Base-by-base conservation (phyloP, 2,329 filamentous ascomycete genomes). In the Cercospora sojina region DNA sequence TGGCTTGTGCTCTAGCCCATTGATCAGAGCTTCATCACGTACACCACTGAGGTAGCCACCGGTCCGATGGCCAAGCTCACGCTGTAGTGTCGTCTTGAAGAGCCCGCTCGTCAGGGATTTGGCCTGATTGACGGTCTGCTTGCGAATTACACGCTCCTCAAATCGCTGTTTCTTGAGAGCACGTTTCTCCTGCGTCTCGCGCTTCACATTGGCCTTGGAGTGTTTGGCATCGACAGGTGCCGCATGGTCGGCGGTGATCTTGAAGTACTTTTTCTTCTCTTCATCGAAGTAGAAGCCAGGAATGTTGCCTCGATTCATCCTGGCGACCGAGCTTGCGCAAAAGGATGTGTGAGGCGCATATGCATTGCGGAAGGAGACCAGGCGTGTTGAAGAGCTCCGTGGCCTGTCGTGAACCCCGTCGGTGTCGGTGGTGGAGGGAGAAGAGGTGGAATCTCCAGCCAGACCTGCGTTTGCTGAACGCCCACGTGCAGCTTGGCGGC, bases 201-300 rank as follows among this genome's bases (percentile, higher is more conserved):
- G 73, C 38, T 71, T 71, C 8, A 83, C 75, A 57, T 81, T 82
- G 10, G 78, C 73, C 13, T 74, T 70, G 0, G 80, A 78, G 70
- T 84, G 82, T 65, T 80, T 81, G 3, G 77, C 72, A 6, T 71
- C 72, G 10, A 69, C 62, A 49, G 78, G 71, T 38, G 77, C 74
- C 59, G 73, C 61, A 74, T 79, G 77, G 29, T 79, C 75, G 16
- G 77, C 75, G 61, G 79, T 77, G 23, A 84, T 80, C 41, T 78
- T 79, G 77, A 84, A 85, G 72, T 85, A 84, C 66, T 83, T 84
- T 59, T 78, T 76, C 73, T 82, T 84, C 43, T 81, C 80, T 35
- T 73, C 69, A 67, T 84, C 80, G 67, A 75, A 67, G 27, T 66
- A 67, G 53, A 47, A 63, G 18, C 83, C 83, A 3, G 82, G 82